Percentiles rank a stretch among this genome's conserved stretches.
These are phyloP conservation scores for button mushroom (Agaricus bisporus) DNA, from an alignment of 768 basidiomycete genomes.

Conservation along the genomic window DNA sequence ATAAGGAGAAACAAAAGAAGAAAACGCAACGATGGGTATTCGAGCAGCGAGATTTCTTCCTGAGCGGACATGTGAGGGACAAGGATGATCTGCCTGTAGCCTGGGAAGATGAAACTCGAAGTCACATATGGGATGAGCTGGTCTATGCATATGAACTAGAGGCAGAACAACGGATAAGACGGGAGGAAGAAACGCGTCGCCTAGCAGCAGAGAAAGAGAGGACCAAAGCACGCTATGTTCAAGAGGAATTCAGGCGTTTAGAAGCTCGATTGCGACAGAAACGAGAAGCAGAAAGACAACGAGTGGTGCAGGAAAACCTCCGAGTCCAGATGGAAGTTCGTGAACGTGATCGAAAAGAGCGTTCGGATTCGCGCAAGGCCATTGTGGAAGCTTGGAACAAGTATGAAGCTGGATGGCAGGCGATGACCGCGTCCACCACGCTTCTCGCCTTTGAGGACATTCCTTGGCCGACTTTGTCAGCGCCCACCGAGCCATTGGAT, in stretches of 20 bases:
- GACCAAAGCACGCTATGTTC: constrained; percentile 35
- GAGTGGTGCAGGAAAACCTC: constrained; percentile 41
- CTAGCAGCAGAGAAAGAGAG: constrained; percentile 39
- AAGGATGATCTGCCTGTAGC: constrained; percentile 9
- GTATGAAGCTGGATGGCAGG: constrained; percentile 66
- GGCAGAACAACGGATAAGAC: constrained; percentile 46
- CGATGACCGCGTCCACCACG: constrained; percentile 38
- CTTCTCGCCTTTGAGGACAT: constrained; percentile 52
- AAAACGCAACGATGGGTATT: constrained; percentile 63
- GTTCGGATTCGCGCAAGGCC: constrained; percentile 34
- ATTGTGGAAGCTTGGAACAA: constrained; percentile 50
- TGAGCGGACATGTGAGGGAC: constrained; percentile 13
- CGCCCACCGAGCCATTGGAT: constrained; percentile 39
- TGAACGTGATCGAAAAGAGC: constrained; percentile 40
- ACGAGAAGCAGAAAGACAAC: constrained; percentile 42
- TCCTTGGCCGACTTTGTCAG: constrained; percentile 61
- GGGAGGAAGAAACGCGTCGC: constrained; percentile 39
- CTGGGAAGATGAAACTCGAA: constrained; percentile 17
- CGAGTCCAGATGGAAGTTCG: constrained; percentile 28
- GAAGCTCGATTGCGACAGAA: constrained; percentile 46
- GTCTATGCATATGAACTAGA: constrained; percentile 46
- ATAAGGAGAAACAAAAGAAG: constrained; percentile 36
- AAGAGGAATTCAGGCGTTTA: constrained; percentile 50
- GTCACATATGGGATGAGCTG: constrained; percentile 47
- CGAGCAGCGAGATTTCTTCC: constrained; percentile 45